phyloP scores from a whole-genome alignment of 2,329 filamentous ascomycete species.

The Clarireedia monteithiana region DNA sequence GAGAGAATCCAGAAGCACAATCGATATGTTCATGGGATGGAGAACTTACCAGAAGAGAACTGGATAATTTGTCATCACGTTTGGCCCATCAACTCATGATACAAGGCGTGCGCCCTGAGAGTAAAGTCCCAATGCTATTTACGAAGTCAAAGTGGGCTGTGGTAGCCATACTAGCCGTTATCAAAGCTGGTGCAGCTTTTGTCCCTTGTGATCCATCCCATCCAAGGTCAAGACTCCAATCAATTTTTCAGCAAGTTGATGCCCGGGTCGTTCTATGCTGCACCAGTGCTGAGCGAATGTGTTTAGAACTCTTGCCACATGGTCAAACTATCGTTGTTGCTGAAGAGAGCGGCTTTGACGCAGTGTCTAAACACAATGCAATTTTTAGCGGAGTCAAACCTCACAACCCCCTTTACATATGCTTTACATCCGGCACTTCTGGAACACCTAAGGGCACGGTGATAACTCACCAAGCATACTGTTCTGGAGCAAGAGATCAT shows the following conservation, averaged over 20 bases:
- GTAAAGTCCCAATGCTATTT: constrained; percentile 22
- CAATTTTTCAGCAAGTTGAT: constrained; percentile 8
- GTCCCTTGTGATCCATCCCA: constrained; percentile 28
- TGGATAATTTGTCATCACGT: not conserved
- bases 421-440: constrained; percentile 38
- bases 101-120: constrained; percentile 14
- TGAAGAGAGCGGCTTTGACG: not conserved
- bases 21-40: constrained; percentile 3
- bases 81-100: constrained; percentile 9
- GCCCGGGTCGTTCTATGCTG: constrained; percentile 12
- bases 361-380: not conserved
- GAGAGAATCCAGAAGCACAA: constrained; percentile 10
- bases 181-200: constrained; percentile 26
- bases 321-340: not conserved
- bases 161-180: constrained; percentile 25
- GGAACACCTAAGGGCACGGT: constrained; percentile 33
- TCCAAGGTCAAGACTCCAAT: constrained; percentile 19
- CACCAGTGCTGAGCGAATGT: not conserved
- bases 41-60: not conserved
- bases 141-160: constrained; percentile 27
- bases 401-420: constrained; percentile 32
- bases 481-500: constrained; percentile 18
- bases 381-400: not conserved
- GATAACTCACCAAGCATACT: constrained; percentile 2
- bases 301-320: not conserved